phyloP scores from a whole-genome alignment of 2,329 filamentous ascomycete genomes.

The Penicillium griseofulvum region DNA sequence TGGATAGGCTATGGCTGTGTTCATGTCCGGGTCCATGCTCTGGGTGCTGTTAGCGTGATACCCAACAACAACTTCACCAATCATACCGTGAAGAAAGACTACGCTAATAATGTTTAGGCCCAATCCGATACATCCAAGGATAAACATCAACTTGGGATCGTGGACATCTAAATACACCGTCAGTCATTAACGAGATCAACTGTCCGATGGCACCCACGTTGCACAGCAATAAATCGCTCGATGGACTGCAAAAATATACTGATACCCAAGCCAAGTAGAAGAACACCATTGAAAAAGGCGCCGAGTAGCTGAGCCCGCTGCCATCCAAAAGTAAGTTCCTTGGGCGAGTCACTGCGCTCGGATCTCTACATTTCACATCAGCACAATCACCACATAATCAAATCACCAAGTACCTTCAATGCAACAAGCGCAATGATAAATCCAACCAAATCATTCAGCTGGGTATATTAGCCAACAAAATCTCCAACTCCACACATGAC shows the following conservation, averaged over 20 bases:
- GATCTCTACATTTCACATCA: constrained; percentile 45
- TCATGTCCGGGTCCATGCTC: constrained; percentile 23
- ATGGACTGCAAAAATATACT: constrained; percentile 72
- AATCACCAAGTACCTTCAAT: constrained; percentile 49
- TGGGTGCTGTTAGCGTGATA: constrained; percentile 7
- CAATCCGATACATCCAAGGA: constrained; percentile 67
- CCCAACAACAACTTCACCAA: neutral
- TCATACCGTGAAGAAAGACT: constrained; percentile 61
- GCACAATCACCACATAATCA: neutral
- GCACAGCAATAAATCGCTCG: constrained; percentile 52
- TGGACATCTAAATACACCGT: constrained; percentile 53
- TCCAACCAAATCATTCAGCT: constrained; percentile 70
- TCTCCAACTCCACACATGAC: neutral
- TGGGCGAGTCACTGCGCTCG: constrained; percentile 58
- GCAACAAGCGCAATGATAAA: constrained; percentile 66
- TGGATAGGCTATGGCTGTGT: neutral
- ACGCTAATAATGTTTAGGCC: constrained; percentile 66
- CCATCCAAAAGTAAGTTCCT: constrained; percentile 70
- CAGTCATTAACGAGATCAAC: neutral
- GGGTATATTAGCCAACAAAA: constrained; percentile 8
- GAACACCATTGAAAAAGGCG: constrained; percentile 77
- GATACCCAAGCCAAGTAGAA: constrained; percentile 68
- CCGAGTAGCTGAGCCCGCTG: constrained; percentile 70
- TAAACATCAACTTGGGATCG: constrained; percentile 64
- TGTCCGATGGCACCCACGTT: constrained; percentile 21